Evolutionary conservation across 2,329 filamentous ascomycete species (phyloP), one percentile per base, ranked within the genome.

Genomic region (Microdochium bolleyi): DNA sequence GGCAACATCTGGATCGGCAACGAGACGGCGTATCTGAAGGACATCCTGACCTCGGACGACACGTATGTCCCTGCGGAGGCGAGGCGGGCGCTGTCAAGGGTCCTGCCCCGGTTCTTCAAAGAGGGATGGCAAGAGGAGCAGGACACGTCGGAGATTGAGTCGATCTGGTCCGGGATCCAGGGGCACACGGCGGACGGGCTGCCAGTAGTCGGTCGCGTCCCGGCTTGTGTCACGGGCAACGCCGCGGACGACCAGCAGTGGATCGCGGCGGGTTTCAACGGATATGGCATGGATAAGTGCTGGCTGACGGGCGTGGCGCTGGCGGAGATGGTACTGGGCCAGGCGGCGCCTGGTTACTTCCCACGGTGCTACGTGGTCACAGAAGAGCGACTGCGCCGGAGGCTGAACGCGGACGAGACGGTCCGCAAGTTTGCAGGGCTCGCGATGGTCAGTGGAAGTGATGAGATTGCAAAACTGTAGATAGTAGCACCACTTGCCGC

Each of bases 1-100:
- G 24, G 54, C 7, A 73, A 80, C 53, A 62, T 83, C 54, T 76
- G 83, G 73, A 61, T 79, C 2, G 79, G 79, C 1, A 80, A 80
- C 14, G 60, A 62, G 4, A 63, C 66, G 5, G 61, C 72, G 9
- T 77, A 77, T 0, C 37, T 75, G 2, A 72, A 72, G 30, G 70
- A 74, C 51, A 44, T 82, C 0, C 79, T 77, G 1, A 56, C 73
- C 1, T 70, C 70, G 38, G 72, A 76, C 14, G 79, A 83, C 58
- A 63, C 64, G 5, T 58, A 60, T 5, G 56, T 71, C 10, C 72
- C 77, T 21, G 58, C 69, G 1, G 59, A 72, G 22, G 71, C 67
- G 3, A 57, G 65, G 46, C 69, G 63, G 53, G 72, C 70, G 57
- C 64, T 73, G 1, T 61, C 66, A 5, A 74, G 74, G 3, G 62